Evolutionary conservation across 305 asterid genomes (phyloP).

Genomic region (Salvia sclarea): DNA sequence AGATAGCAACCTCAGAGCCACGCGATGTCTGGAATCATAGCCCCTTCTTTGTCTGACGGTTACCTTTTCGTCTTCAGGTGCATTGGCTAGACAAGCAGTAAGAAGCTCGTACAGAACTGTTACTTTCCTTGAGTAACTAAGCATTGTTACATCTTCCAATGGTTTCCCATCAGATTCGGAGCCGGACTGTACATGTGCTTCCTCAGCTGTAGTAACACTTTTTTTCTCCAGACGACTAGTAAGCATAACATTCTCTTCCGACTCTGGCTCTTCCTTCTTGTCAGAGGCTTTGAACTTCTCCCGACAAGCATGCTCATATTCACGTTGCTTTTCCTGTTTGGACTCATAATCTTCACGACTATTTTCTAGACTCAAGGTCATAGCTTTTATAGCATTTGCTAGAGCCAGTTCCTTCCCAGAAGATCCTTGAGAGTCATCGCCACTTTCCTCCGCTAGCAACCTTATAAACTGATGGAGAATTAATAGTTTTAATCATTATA

Average conservation of each 20-base stretch:
- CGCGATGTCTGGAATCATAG: constrained; percentile 92
- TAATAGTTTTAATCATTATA: constrained; percentile 22
- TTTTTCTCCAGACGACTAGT: constrained; percentile 39
- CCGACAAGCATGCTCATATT: constrained; percentile 69
- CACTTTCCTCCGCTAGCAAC: constrained; percentile 71
- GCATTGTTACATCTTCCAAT: constrained; percentile 60
- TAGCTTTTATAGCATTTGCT: constrained; percentile 64
- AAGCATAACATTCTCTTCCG: constrained; percentile 36
- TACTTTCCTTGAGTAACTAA: constrained; percentile 73
- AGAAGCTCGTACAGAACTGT: constrained; percentile 81
- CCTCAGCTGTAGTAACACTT: constrained; percentile 47
- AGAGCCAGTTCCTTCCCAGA: constrained; percentile 67
- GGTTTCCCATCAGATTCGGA: constrained; percentile 57
- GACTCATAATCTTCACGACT: constrained; percentile 50
- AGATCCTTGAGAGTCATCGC: constrained; percentile 48
- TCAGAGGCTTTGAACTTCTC: constrained; percentile 65
- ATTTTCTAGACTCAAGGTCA: constrained; percentile 71
- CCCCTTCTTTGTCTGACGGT: constrained; percentile 61
- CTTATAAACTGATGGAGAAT: constrained; percentile 66
- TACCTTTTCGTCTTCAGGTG: constrained; percentile 54
- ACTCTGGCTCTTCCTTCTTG: constrained; percentile 30
- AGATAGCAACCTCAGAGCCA: constrained; percentile 80
- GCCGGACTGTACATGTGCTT: constrained; percentile 36
- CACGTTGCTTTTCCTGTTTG: constrained; percentile 67
- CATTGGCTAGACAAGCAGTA: constrained; percentile 80